Percentiles rank a stretch among this genome's conserved stretches.
phyloP scores from a whole-genome alignment of 768 basidiomycete genomes.

The Tubosaeta brunneosetosa region DNA sequence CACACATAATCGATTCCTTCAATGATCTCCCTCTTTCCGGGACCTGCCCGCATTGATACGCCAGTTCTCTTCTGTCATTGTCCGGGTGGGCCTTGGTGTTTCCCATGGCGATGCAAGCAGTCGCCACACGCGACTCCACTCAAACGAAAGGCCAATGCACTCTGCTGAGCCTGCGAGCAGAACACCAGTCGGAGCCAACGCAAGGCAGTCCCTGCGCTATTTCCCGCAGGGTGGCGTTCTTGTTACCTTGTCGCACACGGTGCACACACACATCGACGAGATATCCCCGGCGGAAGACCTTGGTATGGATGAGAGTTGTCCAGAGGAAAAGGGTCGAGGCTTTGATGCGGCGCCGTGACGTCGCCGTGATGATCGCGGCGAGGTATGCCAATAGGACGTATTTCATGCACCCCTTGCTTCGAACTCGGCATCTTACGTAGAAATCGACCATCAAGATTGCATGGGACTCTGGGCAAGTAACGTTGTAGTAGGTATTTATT shows the following conservation, averaged over 20 bases:
- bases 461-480: no score
- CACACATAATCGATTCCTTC: neutral
- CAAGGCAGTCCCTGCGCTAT: neutral
- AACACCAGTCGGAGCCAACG: neutral
- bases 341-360: neutral
- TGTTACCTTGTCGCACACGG: neutral
- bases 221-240: neutral
- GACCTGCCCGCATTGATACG: neutral
- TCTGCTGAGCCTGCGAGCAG: neutral
- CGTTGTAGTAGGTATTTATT: no score
- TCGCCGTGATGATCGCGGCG: no score
- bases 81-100: slow-evolving; percentile 19
- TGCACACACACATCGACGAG: neutral
- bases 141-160: neutral
- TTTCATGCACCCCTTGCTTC: no score
- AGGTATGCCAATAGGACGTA: no score
- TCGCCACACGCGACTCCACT: neutral
- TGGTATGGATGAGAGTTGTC: neutral
- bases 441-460: no score
- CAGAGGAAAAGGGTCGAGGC: neutral
- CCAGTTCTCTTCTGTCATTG: slow-evolving; percentile 23
- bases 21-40: neutral
- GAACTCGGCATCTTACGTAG: no score
- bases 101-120: slow-evolving; percentile 10
- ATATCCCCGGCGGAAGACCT: neutral